Percentiles rank a stretch among this genome's conserved stretches.
phyloP scores from a whole-genome alignment of 73 alveolate species.

The Stentor coeruleus region DNA sequence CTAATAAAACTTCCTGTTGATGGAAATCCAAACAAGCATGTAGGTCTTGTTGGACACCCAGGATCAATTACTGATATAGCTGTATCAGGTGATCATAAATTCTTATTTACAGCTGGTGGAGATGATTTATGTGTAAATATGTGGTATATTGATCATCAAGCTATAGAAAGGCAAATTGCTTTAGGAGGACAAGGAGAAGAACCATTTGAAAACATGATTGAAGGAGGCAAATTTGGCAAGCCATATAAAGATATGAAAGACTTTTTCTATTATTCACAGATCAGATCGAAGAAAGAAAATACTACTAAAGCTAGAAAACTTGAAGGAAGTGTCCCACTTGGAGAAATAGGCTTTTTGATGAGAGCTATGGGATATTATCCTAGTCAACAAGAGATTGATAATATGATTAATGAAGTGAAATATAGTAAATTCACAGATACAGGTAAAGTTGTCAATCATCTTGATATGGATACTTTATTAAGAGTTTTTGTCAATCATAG shows the following conservation, averaged over 20 bases:
- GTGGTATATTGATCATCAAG: conserved; percentile 93
- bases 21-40: conserved; percentile 96
- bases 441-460: conserved; percentile 81
- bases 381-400: conserved; percentile 89
- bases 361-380: conserved; percentile 98
- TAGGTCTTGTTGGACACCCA: conserved; percentile 99
- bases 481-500: conserved; percentile 94
- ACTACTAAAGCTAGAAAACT: conserved; percentile 96
- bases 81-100: conserved; percentile 86
- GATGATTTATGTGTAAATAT: conserved; percentile 90
- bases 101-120: conserved; percentile 96
- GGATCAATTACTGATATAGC: conserved; percentile 85
- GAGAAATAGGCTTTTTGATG: conserved; percentile 87
- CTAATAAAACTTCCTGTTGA: conserved; percentile 93
- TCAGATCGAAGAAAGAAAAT: conserved; percentile 94
- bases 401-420: conserved; percentile 94
- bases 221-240: conserved; percentile 96
- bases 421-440: conserved; percentile 90
- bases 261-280: conserved; percentile 94
- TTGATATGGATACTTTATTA: conserved; percentile 89
- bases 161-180: conserved; percentile 88
- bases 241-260: conserved; percentile 95
- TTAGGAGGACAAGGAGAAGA: conserved; percentile 91
- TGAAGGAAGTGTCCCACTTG: conserved; percentile 93
- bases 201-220: conserved; percentile 91